Base-by-base conservation (phyloP, 2,329 filamentous ascomycete species). In the Neocatenulostroma microsporum region DNA sequence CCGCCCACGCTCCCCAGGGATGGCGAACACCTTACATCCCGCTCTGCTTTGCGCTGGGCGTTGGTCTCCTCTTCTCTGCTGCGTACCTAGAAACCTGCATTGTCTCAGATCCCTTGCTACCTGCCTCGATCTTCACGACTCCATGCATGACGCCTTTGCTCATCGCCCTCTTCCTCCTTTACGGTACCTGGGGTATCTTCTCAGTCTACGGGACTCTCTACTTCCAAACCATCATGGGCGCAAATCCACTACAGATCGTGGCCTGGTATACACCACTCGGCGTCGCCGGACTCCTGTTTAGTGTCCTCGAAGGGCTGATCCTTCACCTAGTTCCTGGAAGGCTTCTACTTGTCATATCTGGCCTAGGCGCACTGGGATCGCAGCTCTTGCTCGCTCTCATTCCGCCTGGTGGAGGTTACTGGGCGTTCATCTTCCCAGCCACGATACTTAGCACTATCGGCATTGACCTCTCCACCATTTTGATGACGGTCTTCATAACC, bases 21-120 rank as follows among this genome's bases (percentile, higher is more conserved):
- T 89, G 84, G 82, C 65, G 60, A n/a, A 84, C 80, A 0, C 79
- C 81, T 1, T 85, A 86, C 46, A 78, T 89, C 24, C 73, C 74
- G 26, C 64, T 78, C 8, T 75, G 77, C 0, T 72, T 89, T 30
- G 62, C 78, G 3, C 25, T 82, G 1, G 84, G 84, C 0, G 61
- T 72, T 5, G 39, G 84, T 0, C 58, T 81, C 6, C 64, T 91
- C 1, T 62, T 60, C 1, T 61, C 63, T 0, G 76, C 82, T 9
- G 66, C 80, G 5, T 88, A 85, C 42, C 67, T 88, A 3, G 81
- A 91, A 62, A 78, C 78, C 0, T 83, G 77, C 74, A 69, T 84
- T 0, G 75, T 81, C 1, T 55, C 69, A 12, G 70, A 79, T 34
- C 84, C 84, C 0, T 63, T 91, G 1, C 63, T 91, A 0, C 83